Conservation (phyloP, 768 basidiomycete genomes). For the Amanita fuliginea region DNA sequence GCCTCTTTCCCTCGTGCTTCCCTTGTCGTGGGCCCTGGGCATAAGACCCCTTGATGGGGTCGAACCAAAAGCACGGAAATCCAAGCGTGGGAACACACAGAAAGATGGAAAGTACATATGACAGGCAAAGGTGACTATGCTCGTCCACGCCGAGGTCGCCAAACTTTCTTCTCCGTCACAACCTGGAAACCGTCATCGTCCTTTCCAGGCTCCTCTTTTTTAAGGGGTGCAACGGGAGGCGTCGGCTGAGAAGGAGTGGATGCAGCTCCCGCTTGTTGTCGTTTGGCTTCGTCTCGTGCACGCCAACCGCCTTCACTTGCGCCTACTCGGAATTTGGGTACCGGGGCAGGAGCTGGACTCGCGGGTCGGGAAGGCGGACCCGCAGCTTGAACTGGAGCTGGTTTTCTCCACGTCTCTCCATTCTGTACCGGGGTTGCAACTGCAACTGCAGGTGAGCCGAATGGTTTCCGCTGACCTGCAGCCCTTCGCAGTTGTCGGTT, state of each 20-base stretch:
- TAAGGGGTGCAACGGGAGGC: slow-evolving; percentile 24
- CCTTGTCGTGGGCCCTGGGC: too few species aligned
- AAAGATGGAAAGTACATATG: not conserved
- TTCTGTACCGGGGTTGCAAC: not conserved
- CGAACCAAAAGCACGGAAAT: too few species aligned
- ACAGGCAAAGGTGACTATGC: not conserved
- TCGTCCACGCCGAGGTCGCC: slow-evolving; percentile 1
- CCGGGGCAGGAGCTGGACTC: slow-evolving; percentile 38
- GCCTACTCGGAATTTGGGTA: slow-evolving; percentile 34
- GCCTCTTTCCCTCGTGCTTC: too few species aligned
- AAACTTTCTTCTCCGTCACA: slow-evolving; percentile 27
- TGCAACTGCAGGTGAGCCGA: not conserved
- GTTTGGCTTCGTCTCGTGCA: slow-evolving; percentile 37
- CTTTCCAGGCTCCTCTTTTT: slow-evolving; percentile 31
- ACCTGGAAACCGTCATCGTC: slow-evolving; percentile 69
- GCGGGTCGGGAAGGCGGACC: slow-evolving; percentile 36
- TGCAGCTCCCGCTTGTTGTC: slow-evolving; percentile 14
- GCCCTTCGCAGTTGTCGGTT: slow-evolving; percentile 26
- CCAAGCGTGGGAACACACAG: too few species aligned
- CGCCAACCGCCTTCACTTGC: slow-evolving; percentile 52
- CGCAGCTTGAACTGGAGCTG: slow-evolving; percentile 10
- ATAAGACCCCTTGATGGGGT: too few species aligned
- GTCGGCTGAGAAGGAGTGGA: slow-evolving; percentile 6
- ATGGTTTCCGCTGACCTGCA: not conserved
- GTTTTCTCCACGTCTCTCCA: slow-evolving; percentile 12